These are phyloP conservation scores for Saxispiralis lemnorum DNA, from an alignment of 495 filamentous ascomycete genomes.

Conservation along the genomic window DNA sequence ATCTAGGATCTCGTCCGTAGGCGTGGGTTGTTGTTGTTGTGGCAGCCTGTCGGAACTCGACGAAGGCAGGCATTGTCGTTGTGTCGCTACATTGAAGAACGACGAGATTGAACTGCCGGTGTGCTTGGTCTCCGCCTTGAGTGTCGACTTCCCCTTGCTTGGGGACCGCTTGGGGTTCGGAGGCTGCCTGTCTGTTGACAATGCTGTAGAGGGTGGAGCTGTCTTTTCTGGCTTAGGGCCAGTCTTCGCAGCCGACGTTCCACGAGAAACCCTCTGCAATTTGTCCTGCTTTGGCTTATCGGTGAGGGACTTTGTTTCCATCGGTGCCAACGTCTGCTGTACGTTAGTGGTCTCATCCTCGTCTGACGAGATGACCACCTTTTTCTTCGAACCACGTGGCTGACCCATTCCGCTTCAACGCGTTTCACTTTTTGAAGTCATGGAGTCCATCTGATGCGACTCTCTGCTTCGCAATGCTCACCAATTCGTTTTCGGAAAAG, in stretches of 20 bases:
- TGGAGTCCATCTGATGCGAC: neutral
- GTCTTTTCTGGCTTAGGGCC: too few species aligned
- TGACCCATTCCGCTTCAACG: slow-evolving; percentile 21
- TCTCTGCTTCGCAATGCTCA: too few species aligned
- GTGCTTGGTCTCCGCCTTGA: slow-evolving; percentile 10
- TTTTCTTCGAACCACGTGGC: slow-evolving; percentile 32
- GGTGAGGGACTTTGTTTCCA: slow-evolving; percentile 5
- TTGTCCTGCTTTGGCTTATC: slow-evolving; percentile 5
- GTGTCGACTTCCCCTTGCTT: slow-evolving; percentile 1
- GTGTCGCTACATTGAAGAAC: slow-evolving; percentile 27
- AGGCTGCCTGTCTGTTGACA: slow-evolving; percentile 4
- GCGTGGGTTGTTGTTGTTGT: slow-evolving; percentile 13
- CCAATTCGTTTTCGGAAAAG: neutral
- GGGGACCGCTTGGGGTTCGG: slow-evolving; percentile 4
- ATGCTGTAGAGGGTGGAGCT: neutral
- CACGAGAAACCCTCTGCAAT: neutral
- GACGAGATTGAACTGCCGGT: slow-evolving; percentile 25
- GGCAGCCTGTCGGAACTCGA: slow-evolving; percentile 19
- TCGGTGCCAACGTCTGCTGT: neutral
- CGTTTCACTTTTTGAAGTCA: neutral
- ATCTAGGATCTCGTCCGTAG: slow-evolving; percentile 28
- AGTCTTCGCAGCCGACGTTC: too few species aligned
- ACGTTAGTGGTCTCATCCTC: slow-evolving; percentile 18
- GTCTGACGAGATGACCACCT: slow-evolving; percentile 29
- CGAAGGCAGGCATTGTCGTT: slow-evolving; percentile 14